These are phyloP conservation scores for Passalora sequoiae DNA, from an alignment of 2,329 filamentous ascomycete genomes.

Conservation along the genomic window DNA sequence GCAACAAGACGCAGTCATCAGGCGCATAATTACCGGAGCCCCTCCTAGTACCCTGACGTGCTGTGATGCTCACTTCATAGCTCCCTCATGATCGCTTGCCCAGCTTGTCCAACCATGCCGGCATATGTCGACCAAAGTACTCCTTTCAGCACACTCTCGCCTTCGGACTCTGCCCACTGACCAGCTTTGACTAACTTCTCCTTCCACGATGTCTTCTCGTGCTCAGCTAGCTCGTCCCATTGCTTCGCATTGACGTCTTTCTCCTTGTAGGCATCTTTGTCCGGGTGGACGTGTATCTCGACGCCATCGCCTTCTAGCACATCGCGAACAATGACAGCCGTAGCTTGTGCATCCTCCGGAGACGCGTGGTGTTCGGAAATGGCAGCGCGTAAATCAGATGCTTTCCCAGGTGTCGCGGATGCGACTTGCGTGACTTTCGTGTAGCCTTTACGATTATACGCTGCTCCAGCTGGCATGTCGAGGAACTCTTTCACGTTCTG, in stretches of 20 bases:
- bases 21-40: background rate
- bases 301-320: constrained; percentile 34
- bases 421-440: constrained; percentile 11
- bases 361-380: constrained; percentile 19
- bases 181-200: constrained; percentile 62
- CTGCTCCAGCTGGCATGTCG: constrained; percentile 18
- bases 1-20: too few species aligned
- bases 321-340: constrained; percentile 38
- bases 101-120: constrained; percentile 51
- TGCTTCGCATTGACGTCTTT: constrained; percentile 49
- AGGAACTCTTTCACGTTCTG: constrained; percentile 38
- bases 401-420: constrained; percentile 3
- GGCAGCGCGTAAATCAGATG: constrained; percentile 6
- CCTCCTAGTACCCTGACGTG: too few species aligned
- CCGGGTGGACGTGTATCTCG: constrained; percentile 33
- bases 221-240: constrained; percentile 65
- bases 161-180: constrained; percentile 73
- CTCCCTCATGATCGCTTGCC: constrained; percentile 18
- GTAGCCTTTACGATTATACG: constrained; percentile 11
- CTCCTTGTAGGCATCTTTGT: constrained; percentile 40
- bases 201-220: constrained; percentile 66
- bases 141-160: constrained; percentile 69
- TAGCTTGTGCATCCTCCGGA: constrained; percentile 18
- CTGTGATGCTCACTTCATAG: constrained; percentile 6
- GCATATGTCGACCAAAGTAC: constrained; percentile 72